Base-by-base conservation (phyloP, 257 asterid species). In the Solanum dulcamara region DNA sequence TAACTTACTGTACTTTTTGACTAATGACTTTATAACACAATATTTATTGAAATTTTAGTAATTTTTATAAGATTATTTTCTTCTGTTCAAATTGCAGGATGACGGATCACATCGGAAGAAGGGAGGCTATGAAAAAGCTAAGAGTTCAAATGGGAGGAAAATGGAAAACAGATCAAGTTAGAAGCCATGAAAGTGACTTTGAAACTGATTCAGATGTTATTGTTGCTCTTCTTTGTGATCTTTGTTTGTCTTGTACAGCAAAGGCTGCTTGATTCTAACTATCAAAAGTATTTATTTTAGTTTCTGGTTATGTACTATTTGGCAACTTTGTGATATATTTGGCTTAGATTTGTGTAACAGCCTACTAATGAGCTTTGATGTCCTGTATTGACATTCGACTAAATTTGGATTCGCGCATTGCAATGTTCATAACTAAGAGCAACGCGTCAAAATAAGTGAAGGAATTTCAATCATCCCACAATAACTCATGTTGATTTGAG, bases 41-140 rank as follows among this genome's bases (percentile, higher is more conserved):
- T 38, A 20, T 37, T 37, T 37, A 1, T 37, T 71, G 7, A 10
- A 22, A n/a, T 2, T 37, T 71, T 38, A 22, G 20, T 71, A 71
- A 12, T 4, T 35, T 35, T 66, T 51, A 53, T 37, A 9, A 60
- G 2, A 26, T 57, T 18, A 33, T 59, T 40, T 68, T 62, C 17
- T 80, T 75, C 26, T 26, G 1, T 77, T 77, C 6, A 44, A 46
- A 13, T 11, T 24, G 83, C 79, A 91, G 91, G 89, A 87, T 89
- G 86, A 85, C 86, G 33, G 93, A 91, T 85, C 93, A 89, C 72
- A 90, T 80, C 8, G 80, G 87, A 38, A 91, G 92, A 90, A 91
- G 92, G 72, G 81, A 88, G 86, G 87, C 71, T 22, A 84, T 88
- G 50, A 89, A 86, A 46, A 77, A 77, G 24, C 42, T 77, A 28